These are phyloP conservation scores for Schizothecium vesticola DNA, from an alignment of 495 filamentous ascomycete genomes.

Conservation along the genomic window DNA sequence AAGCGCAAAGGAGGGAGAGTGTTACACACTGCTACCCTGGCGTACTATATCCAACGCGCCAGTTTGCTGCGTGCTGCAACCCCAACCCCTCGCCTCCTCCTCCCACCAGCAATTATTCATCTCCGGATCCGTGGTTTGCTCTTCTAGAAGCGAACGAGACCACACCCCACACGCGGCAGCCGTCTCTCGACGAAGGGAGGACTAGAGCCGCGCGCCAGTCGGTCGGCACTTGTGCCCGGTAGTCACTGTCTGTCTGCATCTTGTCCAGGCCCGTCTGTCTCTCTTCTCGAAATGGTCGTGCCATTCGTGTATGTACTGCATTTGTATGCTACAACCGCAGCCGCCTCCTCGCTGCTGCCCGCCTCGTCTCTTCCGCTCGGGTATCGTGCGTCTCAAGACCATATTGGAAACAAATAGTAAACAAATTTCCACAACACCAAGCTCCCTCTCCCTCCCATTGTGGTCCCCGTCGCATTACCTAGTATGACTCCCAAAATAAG, in stretches of 20 bases:
- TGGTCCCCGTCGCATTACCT: background rate
- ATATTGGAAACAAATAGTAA: background rate
- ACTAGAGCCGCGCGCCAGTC: background rate
- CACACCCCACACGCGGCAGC: background rate
- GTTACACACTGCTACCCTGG: background rate
- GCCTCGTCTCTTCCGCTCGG: background rate
- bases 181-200: background rate
- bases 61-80: background rate
- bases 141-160: background rate
- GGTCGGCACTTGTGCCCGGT: background rate
- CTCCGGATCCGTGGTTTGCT: conserved; percentile 1
- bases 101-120: background rate
- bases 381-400: background rate
- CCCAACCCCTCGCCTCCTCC: background rate
- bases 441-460: background rate
- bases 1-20: background rate
- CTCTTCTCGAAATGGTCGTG: background rate
- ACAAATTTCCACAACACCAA: background rate
- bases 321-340: background rate
- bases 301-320: background rate
- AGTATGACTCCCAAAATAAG: background rate
- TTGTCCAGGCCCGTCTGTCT: background rate
- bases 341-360: background rate
- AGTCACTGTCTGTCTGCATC: background rate
- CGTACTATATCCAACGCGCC: no score